Evolutionary conservation across 805 yeast genomes (phyloP), one percentile per base, ranked within the genome.

Genomic region (Komagataella populi): DNA sequence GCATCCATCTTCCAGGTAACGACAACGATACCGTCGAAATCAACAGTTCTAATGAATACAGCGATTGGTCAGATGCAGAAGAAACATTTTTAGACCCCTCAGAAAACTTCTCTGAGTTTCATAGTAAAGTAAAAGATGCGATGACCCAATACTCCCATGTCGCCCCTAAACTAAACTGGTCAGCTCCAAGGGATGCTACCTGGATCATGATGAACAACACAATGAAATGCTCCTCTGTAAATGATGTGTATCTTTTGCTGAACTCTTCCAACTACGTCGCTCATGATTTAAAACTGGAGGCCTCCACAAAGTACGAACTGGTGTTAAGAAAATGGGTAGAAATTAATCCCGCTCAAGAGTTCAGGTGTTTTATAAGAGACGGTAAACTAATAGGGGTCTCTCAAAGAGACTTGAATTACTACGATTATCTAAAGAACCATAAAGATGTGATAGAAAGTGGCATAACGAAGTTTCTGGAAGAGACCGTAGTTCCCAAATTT

Each of bases 101-200:
- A 1, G 57, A 54, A 2, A 67, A 68, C 23, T 88, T 89, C 57
- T 70, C 70, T 7, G 82, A 77, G 0, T 68, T 89, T 18, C 95
- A 90, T 60, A 57, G 68, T 0, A 58, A 70, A 46, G 70, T 91
- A 16, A 67, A 68, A 43, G 53, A 57, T 0, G 60, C 71, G 0
- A 76, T 93, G 12, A 54, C 56, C 2, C 69, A 72, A 46, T 68
- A 75, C 48, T 84, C 84, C 0, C 68, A 78, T 1, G 87, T 89
- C 2, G 74, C 87, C 1, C 98, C 98, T 1, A 93, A 93, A 61
- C 69, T 91, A 57, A 93, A 93, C 70, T 93, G 99, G 99, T 88
- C 97, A 0, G 85, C 96, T 1, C 99, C 99, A 1, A 83, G 82
- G 61, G 99, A 93, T 67, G 87, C 98, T 1, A 77, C 82, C 0